phyloP scores from a whole-genome alignment of 257 asterid genomes.

The Forsythia viridissima region DNA sequence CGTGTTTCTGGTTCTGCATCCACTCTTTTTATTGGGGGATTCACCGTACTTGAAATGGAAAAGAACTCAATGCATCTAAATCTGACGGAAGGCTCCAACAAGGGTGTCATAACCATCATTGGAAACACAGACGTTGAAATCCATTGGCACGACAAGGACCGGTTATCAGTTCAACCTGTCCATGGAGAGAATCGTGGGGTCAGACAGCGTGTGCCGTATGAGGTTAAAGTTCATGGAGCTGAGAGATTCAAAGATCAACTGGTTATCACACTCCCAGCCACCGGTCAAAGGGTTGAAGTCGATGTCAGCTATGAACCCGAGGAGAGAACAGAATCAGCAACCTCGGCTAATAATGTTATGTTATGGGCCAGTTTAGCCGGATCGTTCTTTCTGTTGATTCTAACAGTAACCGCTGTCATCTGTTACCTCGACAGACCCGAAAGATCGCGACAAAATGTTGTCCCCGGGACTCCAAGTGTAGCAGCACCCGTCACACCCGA shows the following conservation, averaged over 20 bases:
- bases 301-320: conserved; percentile 53
- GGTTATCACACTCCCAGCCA: conserved; percentile 67
- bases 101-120: conserved; percentile 51
- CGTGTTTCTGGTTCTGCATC: conserved; percentile 68
- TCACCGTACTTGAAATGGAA: conserved; percentile 54
- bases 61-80: conserved; percentile 48
- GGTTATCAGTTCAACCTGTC: conserved; percentile 42
- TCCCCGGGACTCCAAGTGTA: conserved; percentile 32
- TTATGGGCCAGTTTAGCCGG: conserved; percentile 33
- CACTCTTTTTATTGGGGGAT: conserved; percentile 78
- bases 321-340: conserved; percentile 27
- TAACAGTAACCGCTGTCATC: conserved; percentile 25
- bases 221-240: conserved; percentile 45
- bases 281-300: conserved; percentile 70
- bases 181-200: conserved; percentile 30
- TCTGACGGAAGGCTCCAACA: conserved; percentile 47
- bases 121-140: conserved; percentile 71
- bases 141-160: conserved; percentile 57
- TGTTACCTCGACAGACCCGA: conserved; percentile 44
- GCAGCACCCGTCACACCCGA: conserved; percentile 66
- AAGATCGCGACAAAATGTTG: conserved; percentile 24
- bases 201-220: conserved; percentile 43
- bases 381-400: conserved; percentile 31
- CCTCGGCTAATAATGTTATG: conserved; percentile 12
- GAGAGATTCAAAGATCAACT: conserved; percentile 54